These are phyloP conservation scores for Zygotorulaspora danielsina DNA, from an alignment of 805 yeast genomes.

Conservation along the genomic window DNA sequence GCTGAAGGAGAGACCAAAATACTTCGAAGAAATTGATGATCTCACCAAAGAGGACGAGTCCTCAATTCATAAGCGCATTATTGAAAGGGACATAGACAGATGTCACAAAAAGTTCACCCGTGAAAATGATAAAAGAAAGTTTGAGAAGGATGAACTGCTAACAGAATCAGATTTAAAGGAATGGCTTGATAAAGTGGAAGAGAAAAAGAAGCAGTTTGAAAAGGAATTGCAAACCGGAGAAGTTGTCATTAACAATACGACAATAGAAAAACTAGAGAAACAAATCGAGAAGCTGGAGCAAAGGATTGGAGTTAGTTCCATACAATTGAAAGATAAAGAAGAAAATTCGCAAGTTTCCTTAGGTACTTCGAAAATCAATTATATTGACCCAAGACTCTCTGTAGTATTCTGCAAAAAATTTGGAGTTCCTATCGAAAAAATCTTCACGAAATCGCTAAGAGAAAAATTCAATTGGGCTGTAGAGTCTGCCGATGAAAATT, in stretches of 20 bases:
- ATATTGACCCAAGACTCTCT: conserved; percentile 89
- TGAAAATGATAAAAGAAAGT: conserved; percentile 69
- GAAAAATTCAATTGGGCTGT: conserved; percentile 97
- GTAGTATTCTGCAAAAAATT: conserved; percentile 84
- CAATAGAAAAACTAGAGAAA: conserved; percentile 63
- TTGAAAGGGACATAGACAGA: conserved; percentile 64
- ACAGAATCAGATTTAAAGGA: conserved; percentile 55
- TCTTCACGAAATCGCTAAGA: conserved; percentile 84
- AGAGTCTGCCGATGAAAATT: conserved; percentile 79
- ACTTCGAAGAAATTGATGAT: conserved; percentile 65
- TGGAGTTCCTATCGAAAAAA: conserved; percentile 85
- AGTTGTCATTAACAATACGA: conserved; percentile 49
- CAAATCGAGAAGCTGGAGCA: conserved; percentile 71
- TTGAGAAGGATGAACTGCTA: conserved; percentile 51
- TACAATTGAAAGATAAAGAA: conserved; percentile 86
- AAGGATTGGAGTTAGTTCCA: conserved; percentile 60
- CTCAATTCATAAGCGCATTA: conserved; percentile 52
- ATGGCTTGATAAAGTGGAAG: conserved; percentile 53
- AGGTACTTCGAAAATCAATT: conserved; percentile 90
- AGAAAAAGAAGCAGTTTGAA: conserved; percentile 46
- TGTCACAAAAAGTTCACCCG: conserved; percentile 59
- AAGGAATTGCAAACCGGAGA: conserved; percentile 57
- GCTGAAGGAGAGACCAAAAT: conserved; percentile 49
- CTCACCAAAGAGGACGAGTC: conserved; percentile 60
- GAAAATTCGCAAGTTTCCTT: conserved; percentile 91